Percentiles rank a stretch among this genome's conserved stretches.
These are phyloP conservation scores for Solanum infundibuliforme DNA, from an alignment of 257 asterid genomes.

Conservation along the genomic window DNA sequence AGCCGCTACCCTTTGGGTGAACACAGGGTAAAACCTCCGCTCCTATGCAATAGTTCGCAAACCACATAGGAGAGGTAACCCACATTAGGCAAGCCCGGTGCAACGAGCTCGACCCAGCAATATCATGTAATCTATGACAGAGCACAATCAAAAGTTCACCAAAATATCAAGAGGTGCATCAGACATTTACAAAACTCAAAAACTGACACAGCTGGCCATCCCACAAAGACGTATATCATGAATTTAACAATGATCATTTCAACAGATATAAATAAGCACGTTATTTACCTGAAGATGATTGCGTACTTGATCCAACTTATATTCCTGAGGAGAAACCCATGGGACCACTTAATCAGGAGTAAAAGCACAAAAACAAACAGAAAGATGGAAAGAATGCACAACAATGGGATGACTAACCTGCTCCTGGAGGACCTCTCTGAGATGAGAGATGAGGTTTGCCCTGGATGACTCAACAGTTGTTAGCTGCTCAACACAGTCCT, in stretches of 20 bases:
- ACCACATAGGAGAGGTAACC: no score
- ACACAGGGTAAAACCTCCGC: no score
- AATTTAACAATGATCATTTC: not conserved
- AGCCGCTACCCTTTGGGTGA: no score
- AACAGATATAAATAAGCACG: not conserved
- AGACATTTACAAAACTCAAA: not conserved
- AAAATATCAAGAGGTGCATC: not conserved
- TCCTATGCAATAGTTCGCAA: no score
- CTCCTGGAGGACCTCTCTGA: constrained; percentile 74
- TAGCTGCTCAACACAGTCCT: constrained; percentile 67
- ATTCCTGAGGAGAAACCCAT: constrained; percentile 32
- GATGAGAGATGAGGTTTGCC: constrained; percentile 54
- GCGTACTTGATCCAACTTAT: constrained; percentile 73
- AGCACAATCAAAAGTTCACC: not conserved
- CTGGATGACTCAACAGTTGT: constrained; percentile 52
- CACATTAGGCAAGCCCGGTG: no score
- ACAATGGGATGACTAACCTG: constrained; percentile 39
- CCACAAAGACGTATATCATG: not conserved
- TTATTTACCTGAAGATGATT: constrained; percentile 64
- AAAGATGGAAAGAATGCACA: not conserved
- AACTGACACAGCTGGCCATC: not conserved
- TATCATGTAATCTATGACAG: not conserved
- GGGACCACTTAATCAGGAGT: constrained; percentile 6
- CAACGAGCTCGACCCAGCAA: not conserved
- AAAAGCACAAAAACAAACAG: not conserved